Conservation (phyloP, 805 yeast species). For the Cyberlindnera americana region DNA sequence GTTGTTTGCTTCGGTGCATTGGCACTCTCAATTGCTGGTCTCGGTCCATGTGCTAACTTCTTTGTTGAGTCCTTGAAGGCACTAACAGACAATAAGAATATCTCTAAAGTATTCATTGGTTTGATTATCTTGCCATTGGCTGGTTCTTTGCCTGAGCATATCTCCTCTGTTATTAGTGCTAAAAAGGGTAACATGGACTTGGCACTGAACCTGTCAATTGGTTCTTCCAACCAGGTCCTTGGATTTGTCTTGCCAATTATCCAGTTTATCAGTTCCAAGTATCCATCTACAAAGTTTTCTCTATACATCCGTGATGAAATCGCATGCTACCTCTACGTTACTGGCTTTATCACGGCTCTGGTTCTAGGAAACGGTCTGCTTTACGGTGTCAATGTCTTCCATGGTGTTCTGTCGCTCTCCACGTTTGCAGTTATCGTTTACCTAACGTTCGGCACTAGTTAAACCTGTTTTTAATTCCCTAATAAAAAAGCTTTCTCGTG, state of each 20-base stretch:
- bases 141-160: constrained; percentile 25
- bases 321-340: constrained; percentile 14
- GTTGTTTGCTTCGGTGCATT: constrained; percentile 23
- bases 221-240: constrained; percentile 22
- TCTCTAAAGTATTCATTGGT: constrained; percentile 25
- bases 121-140: constrained; percentile 24
- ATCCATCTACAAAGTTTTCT: constrained; percentile 20
- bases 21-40: constrained; percentile 21
- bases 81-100: constrained; percentile 20
- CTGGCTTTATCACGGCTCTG: constrained; percentile 12
- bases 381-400: constrained; percentile 16
- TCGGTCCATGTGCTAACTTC: constrained; percentile 24
- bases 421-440: constrained; percentile 16
- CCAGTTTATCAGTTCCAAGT: constrained; percentile 22
- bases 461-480: too few species aligned
- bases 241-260: constrained; percentile 25
- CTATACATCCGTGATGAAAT: constrained; percentile 20
- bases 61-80: constrained; percentile 24
- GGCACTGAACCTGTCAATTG: constrained; percentile 20
- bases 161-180: constrained; percentile 22
- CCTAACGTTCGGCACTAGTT: constrained; percentile 17
- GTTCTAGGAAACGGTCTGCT: constrained; percentile 14
- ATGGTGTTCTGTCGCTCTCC: constrained; percentile 15
- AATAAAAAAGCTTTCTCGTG: too few species aligned
- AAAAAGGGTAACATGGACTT: constrained; percentile 24